A percentile compares a stretch with the other conserved stretches of the same genome.
Evolutionary conservation across 305 asterid genomes (phyloP).

Genomic region (Solanum chacoense): DNA sequence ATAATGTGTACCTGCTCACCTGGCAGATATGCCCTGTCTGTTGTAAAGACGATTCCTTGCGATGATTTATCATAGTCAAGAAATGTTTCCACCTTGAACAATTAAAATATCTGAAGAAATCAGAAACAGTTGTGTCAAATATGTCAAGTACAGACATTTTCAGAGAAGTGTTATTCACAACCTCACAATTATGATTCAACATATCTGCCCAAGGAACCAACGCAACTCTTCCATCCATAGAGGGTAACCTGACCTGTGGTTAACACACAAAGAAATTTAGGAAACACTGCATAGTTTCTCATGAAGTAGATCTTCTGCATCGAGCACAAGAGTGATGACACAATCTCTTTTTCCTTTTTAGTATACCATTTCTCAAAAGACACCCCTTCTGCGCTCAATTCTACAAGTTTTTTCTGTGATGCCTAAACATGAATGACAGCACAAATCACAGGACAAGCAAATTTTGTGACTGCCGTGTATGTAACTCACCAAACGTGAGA

Average conservation of each 20-base stretch:
- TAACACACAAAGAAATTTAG: not conserved
- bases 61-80: constrained; percentile 88
- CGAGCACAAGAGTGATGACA: not conserved
- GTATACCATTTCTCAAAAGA: not conserved
- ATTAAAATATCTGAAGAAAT: constrained; percentile 11
- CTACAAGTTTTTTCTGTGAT: not conserved
- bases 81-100: constrained; percentile 69
- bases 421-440: not conserved
- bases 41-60: constrained; percentile 78
- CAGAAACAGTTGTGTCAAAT: constrained; percentile 9
- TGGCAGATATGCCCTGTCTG: constrained; percentile 92
- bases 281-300: not conserved
- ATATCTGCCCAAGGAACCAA: constrained; percentile 99
- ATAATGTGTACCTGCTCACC: constrained; percentile 94
- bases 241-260: constrained; percentile 74
- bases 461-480: not conserved
- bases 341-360: not conserved
- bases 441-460: not conserved
- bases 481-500: constrained; percentile 87
- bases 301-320: not conserved
- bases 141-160: not conserved
- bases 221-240: constrained; percentile 82
- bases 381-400: not conserved
- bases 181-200: constrained; percentile 90
- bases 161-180: constrained; percentile 13